Base-by-base conservation (phyloP, 1,284 basidiomycete species). In the Sporisorium iseilematis-ciliati region DNA sequence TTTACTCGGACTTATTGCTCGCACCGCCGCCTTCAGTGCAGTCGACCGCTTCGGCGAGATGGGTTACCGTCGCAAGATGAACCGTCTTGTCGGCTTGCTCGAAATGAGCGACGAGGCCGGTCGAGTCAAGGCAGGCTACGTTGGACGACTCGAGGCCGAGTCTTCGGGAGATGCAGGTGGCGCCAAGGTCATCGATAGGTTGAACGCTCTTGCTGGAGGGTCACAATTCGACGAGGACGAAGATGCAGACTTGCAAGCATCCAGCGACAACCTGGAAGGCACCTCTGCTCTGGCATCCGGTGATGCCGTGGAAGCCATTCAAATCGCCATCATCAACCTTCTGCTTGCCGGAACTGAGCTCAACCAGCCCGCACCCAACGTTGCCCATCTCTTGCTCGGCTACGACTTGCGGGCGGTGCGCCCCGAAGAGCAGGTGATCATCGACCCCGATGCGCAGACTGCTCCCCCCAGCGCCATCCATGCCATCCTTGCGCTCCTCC, bases 311-410 rank as follows among this genome's bases (percentile, higher is more conserved):
- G 92, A 93, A 75, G 90, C 92, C 0, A 92, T 92, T 51, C 88
- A 93, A 35, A 86, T 92, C 2, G 90, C 92, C 0, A 91, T 94
- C n/a, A 89, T 99, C 51, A 92, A 96, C 74, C 88, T 99, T 11
- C 88, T 99, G 64, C 89, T 94, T 45, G 90, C 90, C 58, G 92
- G 92, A 70, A 95, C 95, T 0, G 86, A 89, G n/a, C 84, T 86
- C 0, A 88, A 88, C 48, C 86, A 89, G 11, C 86, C 90, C 0
- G 93, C 91, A 64, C 94, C 95, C 16, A 97, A 96, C 79, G 84
- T 97, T 38, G 92, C 92, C 0, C 94, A 98, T 86, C 92, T 94
- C 85, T 87, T 99, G 10, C 89, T 99, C 35, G 90, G 90, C 7
- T 93, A 95, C 82, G 92, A 89, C 71, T 82, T 88, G 70, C 82